These are phyloP conservation scores for Trametes hirsuta DNA, from an alignment of 1,284 basidiomycete species.

Conservation along the genomic window DNA sequence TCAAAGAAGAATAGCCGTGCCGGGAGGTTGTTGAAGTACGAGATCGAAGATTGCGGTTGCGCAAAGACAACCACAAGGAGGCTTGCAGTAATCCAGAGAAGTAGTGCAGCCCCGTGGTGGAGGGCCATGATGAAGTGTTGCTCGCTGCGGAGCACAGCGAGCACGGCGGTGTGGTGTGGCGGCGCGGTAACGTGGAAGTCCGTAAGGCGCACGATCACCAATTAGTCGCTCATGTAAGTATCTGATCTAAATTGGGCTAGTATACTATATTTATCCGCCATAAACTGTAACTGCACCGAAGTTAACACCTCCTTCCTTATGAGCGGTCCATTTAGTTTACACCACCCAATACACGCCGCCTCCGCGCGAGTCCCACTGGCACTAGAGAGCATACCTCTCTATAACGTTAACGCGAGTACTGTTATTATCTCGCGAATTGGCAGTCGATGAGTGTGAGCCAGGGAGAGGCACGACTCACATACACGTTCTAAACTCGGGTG, in stretches of 20 bases:
- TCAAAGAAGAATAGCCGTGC: constrained; percentile 91
- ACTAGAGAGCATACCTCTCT: too few relatives aligned
- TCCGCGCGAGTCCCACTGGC: too few relatives aligned
- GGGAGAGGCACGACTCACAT: too few relatives aligned
- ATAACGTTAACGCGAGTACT: too few relatives aligned
- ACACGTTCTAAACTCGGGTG: too few relatives aligned
- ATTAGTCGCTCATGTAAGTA: background rate
- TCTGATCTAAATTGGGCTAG: background rate
- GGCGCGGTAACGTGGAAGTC: constrained; percentile 13
- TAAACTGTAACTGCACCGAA: too few relatives aligned
- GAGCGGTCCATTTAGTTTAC: too few relatives aligned
- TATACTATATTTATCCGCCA: too few relatives aligned
- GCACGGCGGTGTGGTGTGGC: constrained; percentile 11
- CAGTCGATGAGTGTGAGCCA: too few relatives aligned
- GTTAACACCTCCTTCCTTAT: too few relatives aligned
- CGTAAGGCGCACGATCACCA: background rate
- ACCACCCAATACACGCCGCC: too few relatives aligned
- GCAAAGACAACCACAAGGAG: constrained; percentile 34
- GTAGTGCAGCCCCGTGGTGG: constrained; percentile 38
- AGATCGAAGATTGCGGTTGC: constrained; percentile 48
- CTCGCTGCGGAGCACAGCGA: constrained; percentile 30
- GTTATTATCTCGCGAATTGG: too few relatives aligned
- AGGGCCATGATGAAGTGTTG: constrained; percentile 38
- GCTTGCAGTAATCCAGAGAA: constrained; percentile 38
- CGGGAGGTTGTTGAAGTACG: constrained; percentile 74